These are phyloP conservation scores for Boletellus ananas DNA, from an alignment of 768 basidiomycete species.

Conservation along the genomic window DNA sequence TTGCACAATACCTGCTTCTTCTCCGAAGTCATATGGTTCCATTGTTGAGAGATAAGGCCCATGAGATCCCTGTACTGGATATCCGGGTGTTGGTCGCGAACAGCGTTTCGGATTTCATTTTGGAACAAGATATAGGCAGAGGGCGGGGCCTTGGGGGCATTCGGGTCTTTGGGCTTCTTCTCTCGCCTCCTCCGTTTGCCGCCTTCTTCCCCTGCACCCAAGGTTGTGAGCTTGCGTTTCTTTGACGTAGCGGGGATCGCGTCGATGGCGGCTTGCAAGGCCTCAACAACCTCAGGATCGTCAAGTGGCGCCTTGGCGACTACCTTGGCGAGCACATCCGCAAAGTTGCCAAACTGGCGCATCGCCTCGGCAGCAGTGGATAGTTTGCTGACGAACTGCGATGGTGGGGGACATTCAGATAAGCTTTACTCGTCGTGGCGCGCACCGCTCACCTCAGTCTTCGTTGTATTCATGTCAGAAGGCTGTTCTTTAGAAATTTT, in stretches of 20 bases:
- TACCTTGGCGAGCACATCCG: constrained; percentile 55
- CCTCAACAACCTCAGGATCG: constrained; percentile 28
- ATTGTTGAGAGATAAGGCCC: constrained; percentile 64
- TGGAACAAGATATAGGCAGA: constrained; percentile 94
- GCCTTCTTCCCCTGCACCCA: constrained; percentile 35
- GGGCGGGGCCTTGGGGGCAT: constrained; percentile 91
- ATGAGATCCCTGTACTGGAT: constrained; percentile 73
- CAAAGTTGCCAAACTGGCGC: constrained; percentile 57
- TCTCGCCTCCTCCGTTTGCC: constrained; percentile 34
- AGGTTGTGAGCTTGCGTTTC: constrained; percentile 48
- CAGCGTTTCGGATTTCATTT: constrained; percentile 76
- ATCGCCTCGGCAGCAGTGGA: constrained; percentile 56
- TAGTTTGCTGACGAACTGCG: constrained; percentile 55
- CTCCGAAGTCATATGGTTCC: constrained; percentile 62
- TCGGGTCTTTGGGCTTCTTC: constrained; percentile 80
- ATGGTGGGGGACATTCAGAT: constrained; percentile 22
- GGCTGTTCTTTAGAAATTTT: constrained; percentile 24
- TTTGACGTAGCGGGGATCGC: constrained; percentile 33
- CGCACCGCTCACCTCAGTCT: constrained; percentile 27
- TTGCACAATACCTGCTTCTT: constrained; percentile 67
- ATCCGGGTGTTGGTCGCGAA: constrained; percentile 62
- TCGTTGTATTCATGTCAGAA: constrained; percentile 26
- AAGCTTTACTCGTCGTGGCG: constrained; percentile 6
- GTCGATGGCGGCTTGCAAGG: constrained; percentile 29
- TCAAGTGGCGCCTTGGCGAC: constrained; percentile 38